A percentile compares a stretch with the other conserved stretches of the same genome.
phyloP scores from a whole-genome alignment of 352 stramenopile genomes.

The Phytophthora macrochlamydospora region DNA sequence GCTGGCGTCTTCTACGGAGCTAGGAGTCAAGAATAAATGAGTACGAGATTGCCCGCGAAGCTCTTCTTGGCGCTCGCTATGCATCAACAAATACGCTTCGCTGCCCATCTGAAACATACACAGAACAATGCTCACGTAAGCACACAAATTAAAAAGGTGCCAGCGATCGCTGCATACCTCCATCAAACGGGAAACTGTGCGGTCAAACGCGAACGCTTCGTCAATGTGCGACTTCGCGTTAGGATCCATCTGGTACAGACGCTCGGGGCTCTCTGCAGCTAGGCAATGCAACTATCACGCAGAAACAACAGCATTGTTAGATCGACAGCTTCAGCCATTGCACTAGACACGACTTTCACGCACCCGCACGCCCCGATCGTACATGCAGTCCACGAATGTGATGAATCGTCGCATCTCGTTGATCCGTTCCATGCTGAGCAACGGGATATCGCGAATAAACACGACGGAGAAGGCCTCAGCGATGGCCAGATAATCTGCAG shows the following conservation, averaged over 20 bases:
- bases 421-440: conserved; percentile 86
- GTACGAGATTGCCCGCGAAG: conserved; percentile 17
- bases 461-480: conserved; percentile 85
- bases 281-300: conserved; percentile 72
- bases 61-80: conserved; percentile 42
- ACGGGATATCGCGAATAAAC: conserved; percentile 93
- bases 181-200: conserved; percentile 86
- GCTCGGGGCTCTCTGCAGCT: conserved; percentile 55
- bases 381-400: conserved; percentile 98
- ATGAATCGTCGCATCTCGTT: conserved; percentile 97
- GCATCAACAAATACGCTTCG: conserved; percentile 68
- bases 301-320: conserved; percentile 14
- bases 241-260: conserved; percentile 67
- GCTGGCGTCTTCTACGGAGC: conserved; percentile 12
- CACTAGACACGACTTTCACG: conserved; percentile 21
- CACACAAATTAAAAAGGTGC: background rate
- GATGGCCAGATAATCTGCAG: conserved; percentile 95
- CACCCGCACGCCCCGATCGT: conserved; percentile 89
- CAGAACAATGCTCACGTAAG: background rate
- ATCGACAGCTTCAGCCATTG: background rate
- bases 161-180: conserved; percentile 45
- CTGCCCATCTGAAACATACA: conserved; percentile 58
- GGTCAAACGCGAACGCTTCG: conserved; percentile 86
- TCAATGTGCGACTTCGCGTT: conserved; percentile 70
- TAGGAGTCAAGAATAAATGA: conserved; percentile 31